Evolutionary conservation across 2,329 filamentous ascomycete species (phyloP).

Genomic region (Colletotrichum orchidophilum): DNA sequence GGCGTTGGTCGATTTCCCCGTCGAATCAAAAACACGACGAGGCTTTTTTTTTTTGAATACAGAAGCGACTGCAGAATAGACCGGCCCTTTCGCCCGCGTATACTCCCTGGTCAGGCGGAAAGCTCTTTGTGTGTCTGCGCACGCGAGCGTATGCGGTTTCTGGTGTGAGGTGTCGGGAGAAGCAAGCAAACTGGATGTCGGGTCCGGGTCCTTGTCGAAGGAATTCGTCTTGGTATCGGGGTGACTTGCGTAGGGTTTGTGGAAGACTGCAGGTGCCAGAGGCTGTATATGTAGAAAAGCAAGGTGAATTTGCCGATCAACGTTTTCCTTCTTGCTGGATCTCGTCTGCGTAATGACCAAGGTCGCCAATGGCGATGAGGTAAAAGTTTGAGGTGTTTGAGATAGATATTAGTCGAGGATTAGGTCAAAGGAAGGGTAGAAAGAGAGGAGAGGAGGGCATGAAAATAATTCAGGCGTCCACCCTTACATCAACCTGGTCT

Average conservation of each 20-base stretch:
- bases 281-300: conserved; percentile 10
- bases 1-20: neutral
- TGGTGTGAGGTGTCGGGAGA: neutral
- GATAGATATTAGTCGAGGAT: conserved; percentile 23
- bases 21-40: conserved; percentile 3
- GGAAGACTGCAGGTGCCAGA: neutral
- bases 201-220: neutral
- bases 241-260: neutral
- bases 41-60: conserved; percentile 6
- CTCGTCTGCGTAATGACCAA: neutral
- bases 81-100: neutral
- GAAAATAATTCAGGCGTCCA: conserved; percentile 25
- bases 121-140: neutral
- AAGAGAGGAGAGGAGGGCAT: neutral
- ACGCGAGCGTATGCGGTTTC: conserved; percentile 19
- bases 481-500: neutral
- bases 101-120: neutral
- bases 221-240: neutral
- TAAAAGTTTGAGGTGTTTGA: conserved; percentile 9
- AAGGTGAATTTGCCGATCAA: neutral
- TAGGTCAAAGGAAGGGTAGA: conserved; percentile 19
- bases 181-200: neutral
- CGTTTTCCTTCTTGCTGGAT: neutral
- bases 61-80: neutral
- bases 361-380: conserved; percentile 12